Evolutionary conservation across 1,139 yeast genomes (phyloP).

Genomic region (Candida sp.): DNA sequence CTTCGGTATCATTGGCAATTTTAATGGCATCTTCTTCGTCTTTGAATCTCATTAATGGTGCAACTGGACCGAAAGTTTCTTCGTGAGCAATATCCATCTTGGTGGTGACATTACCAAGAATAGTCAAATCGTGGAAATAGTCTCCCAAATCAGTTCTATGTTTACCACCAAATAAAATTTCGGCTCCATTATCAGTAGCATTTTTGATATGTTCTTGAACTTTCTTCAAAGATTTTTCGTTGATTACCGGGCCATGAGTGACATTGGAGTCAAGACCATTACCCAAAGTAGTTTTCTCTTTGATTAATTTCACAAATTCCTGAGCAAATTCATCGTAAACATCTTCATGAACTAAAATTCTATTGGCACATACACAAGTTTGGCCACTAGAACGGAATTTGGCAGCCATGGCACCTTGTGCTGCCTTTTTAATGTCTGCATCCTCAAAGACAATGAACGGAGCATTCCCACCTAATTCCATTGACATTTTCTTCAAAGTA

Average conservation of each 20-base stretch:
- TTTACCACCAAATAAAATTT: constrained; percentile 62
- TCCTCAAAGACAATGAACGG: constrained; percentile 88
- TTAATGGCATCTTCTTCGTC: constrained; percentile 66
- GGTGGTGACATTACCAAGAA: constrained; percentile 61
- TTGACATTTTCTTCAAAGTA: constrained; percentile 77
- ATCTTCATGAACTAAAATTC: constrained; percentile 71
- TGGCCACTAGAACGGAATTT: constrained; percentile 78
- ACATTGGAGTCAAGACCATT: constrained; percentile 63
- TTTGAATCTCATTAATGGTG: constrained; percentile 67
- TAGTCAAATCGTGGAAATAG: constrained; percentile 74
- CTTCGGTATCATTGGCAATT: constrained; percentile 61
- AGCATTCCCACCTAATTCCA: constrained; percentile 94
- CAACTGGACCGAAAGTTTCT: constrained; percentile 91
- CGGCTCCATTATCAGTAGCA: constrained; percentile 73
- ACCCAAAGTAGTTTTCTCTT: constrained; percentile 56
- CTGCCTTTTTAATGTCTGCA: constrained; percentile 76
- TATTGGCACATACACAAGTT: constrained; percentile 85
- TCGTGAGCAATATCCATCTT: constrained; percentile 63
- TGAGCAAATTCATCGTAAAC: constrained; percentile 58
- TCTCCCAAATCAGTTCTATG: constrained; percentile 65
- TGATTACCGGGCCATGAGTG: constrained; percentile 86
- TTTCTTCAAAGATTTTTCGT: constrained; percentile 60
- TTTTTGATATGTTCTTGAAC: constrained; percentile 72
- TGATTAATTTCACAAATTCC: constrained; percentile 47
- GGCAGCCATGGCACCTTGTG: constrained; percentile 65